phyloP scores from a whole-genome alignment of 495 filamentous ascomycete species.

The Podospora didyma region DNA sequence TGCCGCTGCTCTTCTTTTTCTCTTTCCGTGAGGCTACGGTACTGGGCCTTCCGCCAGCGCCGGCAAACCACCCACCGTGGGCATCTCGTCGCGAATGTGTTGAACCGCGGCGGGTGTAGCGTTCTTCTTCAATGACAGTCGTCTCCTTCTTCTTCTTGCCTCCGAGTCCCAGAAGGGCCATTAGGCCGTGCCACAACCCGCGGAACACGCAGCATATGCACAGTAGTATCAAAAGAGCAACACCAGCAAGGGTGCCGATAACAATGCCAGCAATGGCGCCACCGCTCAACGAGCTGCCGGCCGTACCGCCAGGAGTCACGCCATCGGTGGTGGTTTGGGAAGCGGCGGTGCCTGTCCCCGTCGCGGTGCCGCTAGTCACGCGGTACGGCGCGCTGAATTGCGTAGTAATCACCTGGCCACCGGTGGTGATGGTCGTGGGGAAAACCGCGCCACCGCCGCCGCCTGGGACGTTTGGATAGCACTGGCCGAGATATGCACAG shows the following conservation, averaged over 20 bases:
- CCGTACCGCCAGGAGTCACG: slow-evolving; percentile 23
- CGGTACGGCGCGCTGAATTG: slow-evolving; percentile 59
- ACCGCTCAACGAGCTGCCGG: slow-evolving; percentile 59
- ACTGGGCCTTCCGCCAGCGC: slow-evolving; percentile 44
- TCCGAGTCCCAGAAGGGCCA: slow-evolving; percentile 64
- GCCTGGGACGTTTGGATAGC: slow-evolving; percentile 28
- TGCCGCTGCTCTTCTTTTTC: slow-evolving; percentile 48
- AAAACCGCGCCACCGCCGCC: slow-evolving; percentile 30
- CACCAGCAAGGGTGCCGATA: slow-evolving; percentile 76
- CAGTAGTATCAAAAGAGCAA: slow-evolving; percentile 65
- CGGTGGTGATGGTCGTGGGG: slow-evolving; percentile 38
- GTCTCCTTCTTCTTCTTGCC: slow-evolving; percentile 47
- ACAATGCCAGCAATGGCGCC: slow-evolving; percentile 96
- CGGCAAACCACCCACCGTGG: slow-evolving; percentile 65
- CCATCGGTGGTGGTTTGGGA: slow-evolving; percentile 41
- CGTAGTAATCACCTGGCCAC: slow-evolving; percentile 32
- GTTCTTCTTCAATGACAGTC: slow-evolving; percentile 63
- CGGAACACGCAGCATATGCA: slow-evolving; percentile 72
- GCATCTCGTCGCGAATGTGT: slow-evolving; percentile 29
- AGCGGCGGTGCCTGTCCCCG: slow-evolving; percentile 30
- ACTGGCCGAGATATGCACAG: slow-evolving; percentile 53
- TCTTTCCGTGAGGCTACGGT: slow-evolving; percentile 50
- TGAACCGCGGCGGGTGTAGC: slow-evolving; percentile 54
- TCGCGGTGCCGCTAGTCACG: slow-evolving; percentile 60
- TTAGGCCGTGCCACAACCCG: slow-evolving; percentile 57